These are phyloP conservation scores for Gossypium longicalyx DNA, from an alignment of 345 rosid genomes.

Conservation along the genomic window DNA sequence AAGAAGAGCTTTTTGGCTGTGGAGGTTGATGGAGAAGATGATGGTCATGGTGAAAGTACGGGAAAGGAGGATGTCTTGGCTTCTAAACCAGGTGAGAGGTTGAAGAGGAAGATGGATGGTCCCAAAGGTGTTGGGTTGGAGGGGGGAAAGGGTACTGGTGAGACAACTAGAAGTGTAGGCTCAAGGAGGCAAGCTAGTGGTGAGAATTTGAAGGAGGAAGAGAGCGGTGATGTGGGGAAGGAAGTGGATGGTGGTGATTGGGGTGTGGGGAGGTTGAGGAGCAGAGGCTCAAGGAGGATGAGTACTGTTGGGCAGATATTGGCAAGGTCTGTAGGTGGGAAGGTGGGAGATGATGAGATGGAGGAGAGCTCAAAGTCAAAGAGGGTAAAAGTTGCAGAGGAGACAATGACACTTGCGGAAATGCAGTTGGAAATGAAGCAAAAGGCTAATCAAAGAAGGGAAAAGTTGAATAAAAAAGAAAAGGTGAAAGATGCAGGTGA, in stretches of 20 bases:
- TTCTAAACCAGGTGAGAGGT: conserved; percentile 22
- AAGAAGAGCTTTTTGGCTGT: conserved; percentile 64
- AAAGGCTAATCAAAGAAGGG: conserved; percentile 31
- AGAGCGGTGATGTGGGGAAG: neutral
- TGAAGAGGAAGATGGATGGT: conserved; percentile 19
- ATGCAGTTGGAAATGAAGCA: conserved; percentile 51
- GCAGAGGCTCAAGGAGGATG: conserved; percentile 28
- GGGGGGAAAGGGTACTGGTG: conserved; percentile 22
- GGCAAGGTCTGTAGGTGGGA: conserved; percentile 32
- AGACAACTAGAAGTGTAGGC: conserved; percentile 7
- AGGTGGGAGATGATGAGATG: conserved; percentile 11
- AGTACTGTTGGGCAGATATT: conserved; percentile 34
- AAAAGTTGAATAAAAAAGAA: conserved; percentile 28
- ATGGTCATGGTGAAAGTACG: conserved; percentile 16
- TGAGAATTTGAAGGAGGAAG: conserved; percentile 26
- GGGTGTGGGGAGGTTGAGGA: conserved; percentile 40
- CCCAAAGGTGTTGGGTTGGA: conserved; percentile 13
- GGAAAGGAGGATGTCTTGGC: conserved; percentile 23
- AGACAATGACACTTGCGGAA: conserved; percentile 75
- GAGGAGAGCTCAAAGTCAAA: conserved; percentile 19
- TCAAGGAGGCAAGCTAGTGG: conserved; percentile 23
- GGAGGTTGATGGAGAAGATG: conserved; percentile 38
- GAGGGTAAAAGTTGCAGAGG: conserved; percentile 38
- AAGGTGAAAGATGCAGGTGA: conserved; percentile 19
- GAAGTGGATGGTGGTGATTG: conserved; percentile 17